Conservation (phyloP, 192 early-diverging fungal species). For the Backusella liffmaniae region DNA sequence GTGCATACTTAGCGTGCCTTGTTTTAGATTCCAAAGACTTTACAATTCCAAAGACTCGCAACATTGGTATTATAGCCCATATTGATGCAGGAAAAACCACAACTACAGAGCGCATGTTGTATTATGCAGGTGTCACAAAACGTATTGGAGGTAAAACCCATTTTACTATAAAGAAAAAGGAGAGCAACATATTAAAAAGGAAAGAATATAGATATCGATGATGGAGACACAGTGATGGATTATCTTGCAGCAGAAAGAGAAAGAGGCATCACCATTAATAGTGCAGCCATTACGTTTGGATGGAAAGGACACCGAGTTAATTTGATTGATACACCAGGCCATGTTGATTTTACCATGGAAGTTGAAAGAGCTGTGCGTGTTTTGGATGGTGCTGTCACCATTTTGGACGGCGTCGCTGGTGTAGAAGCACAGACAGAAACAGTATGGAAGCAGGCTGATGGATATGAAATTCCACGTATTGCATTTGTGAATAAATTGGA, state of each 20-base stretch:
- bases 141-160: constrained; percentile 68
- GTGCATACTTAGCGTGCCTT: neutral
- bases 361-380: constrained; percentile 90
- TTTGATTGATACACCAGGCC: constrained; percentile 95
- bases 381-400: constrained; percentile 90
- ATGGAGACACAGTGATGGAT: constrained; percentile 94
- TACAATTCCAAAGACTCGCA: constrained; percentile 58
- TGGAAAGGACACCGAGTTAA: constrained; percentile 78
- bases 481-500: constrained; percentile 98
- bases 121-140: constrained; percentile 89
- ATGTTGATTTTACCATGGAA: constrained; percentile 95
- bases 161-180: neutral
- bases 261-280: constrained; percentile 93
- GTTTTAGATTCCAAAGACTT: constrained; percentile 29
- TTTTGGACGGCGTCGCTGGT: constrained; percentile 93
- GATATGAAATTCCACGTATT: constrained; percentile 79
- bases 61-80: constrained; percentile 95
- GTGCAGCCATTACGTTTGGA: constrained; percentile 88
- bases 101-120: constrained; percentile 96
- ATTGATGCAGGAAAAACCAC: constrained; percentile 98
- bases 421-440: constrained; percentile 98
- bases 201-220: constrained; percentile 69
- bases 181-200: neutral
- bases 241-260: constrained; percentile 86
- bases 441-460: constrained; percentile 87